These are phyloP conservation scores for Podospora pseudoanserina DNA, from an alignment of 495 filamentous ascomycete genomes.

Conservation along the genomic window DNA sequence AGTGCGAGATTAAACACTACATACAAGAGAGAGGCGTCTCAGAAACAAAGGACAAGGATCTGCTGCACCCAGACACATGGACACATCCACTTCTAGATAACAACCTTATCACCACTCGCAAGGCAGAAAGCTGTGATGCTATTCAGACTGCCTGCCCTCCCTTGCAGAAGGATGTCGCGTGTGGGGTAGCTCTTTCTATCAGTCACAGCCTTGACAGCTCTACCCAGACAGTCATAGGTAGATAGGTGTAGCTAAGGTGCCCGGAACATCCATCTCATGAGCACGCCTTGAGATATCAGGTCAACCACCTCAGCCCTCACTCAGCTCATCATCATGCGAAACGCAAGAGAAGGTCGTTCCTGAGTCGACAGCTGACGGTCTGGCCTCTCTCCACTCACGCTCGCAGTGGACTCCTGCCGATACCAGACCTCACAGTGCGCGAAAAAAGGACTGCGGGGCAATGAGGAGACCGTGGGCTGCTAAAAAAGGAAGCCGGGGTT, in stretches of 20 bases:
- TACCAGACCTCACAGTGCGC: constrained; percentile 5
- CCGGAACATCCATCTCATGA: too few relatives aligned
- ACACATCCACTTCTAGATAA: too few relatives aligned
- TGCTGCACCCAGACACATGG: neutral
- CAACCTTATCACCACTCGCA: neutral
- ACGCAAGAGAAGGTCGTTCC: too few relatives aligned
- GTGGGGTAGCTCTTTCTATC: neutral
- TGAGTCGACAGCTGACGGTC: neutral
- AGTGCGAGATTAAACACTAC: too few relatives aligned
- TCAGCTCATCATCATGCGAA: neutral
- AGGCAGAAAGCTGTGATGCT: neutral
- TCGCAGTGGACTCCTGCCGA: neutral
- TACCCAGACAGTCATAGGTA: neutral
- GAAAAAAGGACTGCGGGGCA: neutral
- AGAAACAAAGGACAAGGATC: neutral
- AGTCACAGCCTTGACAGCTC: neutral
- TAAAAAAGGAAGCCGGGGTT: constrained; percentile 5
- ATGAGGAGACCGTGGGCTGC: constrained; percentile 1
- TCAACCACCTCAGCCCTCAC: too few relatives aligned
- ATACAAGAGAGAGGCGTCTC: neutral
- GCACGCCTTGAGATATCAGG: too few relatives aligned
- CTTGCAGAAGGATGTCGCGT: neutral
- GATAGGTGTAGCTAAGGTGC: neutral
- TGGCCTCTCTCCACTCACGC: neutral
- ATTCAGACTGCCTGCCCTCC: neutral